These are phyloP conservation scores for Nannizziopsis arthrosporioides DNA, from an alignment of 2,329 filamentous ascomycete genomes.

Conservation along the genomic window DNA sequence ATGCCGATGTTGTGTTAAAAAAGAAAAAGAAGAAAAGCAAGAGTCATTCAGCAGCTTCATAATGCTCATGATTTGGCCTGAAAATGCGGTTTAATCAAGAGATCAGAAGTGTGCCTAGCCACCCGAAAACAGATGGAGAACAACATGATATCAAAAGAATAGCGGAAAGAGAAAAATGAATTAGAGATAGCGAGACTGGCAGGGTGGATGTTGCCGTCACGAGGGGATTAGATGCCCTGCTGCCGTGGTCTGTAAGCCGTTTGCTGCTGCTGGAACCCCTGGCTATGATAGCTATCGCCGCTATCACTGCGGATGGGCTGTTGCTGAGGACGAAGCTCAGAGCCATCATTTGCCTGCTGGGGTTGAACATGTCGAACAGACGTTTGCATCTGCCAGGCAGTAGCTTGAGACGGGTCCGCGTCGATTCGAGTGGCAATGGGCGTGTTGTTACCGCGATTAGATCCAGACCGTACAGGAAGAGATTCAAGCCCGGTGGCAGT, in stretches of 20 bases:
- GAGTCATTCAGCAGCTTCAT: not conserved
- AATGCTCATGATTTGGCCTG: not conserved
- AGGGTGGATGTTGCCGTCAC: no score
- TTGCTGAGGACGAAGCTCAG: constrained; percentile 8
- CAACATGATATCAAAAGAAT: not conserved
- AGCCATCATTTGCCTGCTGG: constrained; percentile 8
- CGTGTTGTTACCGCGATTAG: constrained; percentile 30
- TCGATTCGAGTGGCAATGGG: constrained; percentile 57
- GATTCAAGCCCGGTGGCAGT: constrained; percentile 42
- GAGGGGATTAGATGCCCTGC: constrained; percentile 1
- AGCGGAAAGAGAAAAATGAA: no score
- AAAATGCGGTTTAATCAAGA: constrained; percentile 1
- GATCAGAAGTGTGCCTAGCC: not conserved
- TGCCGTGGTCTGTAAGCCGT: constrained; percentile 28
- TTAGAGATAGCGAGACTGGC: no score
- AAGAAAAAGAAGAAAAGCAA: not conserved
- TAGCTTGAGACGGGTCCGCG: constrained; percentile 63
- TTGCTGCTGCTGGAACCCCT: constrained; percentile 23
- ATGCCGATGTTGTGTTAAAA: not conserved
- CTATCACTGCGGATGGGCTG: constrained; percentile 16
- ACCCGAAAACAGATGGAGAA: not conserved
- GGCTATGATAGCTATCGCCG: constrained; percentile 24
- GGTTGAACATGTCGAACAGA: constrained; percentile 62
- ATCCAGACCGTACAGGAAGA: constrained; percentile 38
- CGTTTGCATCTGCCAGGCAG: constrained; percentile 67